Base-by-base conservation (phyloP, 2,329 filamentous ascomycete genomes). In the Fusarium marasasianum region DNA sequence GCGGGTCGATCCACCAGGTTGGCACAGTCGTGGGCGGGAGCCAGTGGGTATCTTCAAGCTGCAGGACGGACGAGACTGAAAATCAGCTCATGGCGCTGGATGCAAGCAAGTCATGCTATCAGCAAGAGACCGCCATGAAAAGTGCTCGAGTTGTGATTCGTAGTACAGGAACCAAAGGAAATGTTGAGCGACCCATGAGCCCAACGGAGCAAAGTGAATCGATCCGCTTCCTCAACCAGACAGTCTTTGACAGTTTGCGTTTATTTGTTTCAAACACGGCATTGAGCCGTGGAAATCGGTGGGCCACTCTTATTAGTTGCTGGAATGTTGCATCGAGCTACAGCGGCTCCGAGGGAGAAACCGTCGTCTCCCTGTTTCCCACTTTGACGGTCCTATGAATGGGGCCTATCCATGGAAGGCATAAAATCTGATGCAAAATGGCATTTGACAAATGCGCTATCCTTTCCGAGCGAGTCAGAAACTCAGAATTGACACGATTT, bases 101-200 rank as follows among this genome's bases (percentile, higher is more conserved):
- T 66, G 69, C 72, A 78, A 73, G 64, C 56, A 77, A 72, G 75
- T 74, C 72, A 76, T 78, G 69, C 63, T 69, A 71, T 78, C 73
- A 74, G 66, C 45, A 75, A 55, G 70, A 38, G 55, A 61, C 38
- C 12, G 40, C 33, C 41, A 40, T 62, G 54, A 51, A 58, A 40
- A 58, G 43, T 37, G 26, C 37, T 58, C 35, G 24, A 29, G 56
- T 35, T 31, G 45, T 72, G 43, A 35, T 31, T 47, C 48, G 51
- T 71, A 38, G 33, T 50, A 48, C 60, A 57, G 37, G 48, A 68
- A 22, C 44, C 57, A 54, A 26, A 41, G 44, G 40, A 45, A 45
- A 44, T 54, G 58, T 59, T 43, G 45, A 63, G 55, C 41, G 44
- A 35, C 31, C 26, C 13, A 55, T 38, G 63, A 47, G n/a, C 33